Evolutionary conservation across 164 flowering plant species (phyloP).

Genomic region (Dillenia turbinata): DNA sequence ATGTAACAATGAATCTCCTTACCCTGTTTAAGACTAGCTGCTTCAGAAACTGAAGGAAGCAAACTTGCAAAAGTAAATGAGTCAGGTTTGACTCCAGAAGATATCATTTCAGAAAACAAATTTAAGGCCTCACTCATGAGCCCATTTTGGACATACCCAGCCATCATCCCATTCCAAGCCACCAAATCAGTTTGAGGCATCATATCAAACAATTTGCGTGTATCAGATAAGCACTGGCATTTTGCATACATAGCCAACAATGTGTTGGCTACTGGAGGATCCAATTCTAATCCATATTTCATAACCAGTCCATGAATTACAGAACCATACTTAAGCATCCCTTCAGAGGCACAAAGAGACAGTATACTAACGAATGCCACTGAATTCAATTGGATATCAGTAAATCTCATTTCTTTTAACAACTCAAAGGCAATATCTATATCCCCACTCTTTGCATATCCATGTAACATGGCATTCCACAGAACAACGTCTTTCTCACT

Average conservation of each 20-base stretch:
- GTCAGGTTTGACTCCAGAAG: constrained; percentile 56
- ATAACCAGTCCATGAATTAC: constrained; percentile 63
- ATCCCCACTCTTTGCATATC: constrained; percentile 49
- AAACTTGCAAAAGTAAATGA: constrained; percentile 67
- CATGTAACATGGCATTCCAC: constrained; percentile 87
- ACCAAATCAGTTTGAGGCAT: constrained; percentile 45
- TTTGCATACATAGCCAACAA: constrained; percentile 73
- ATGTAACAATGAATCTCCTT: constrained; percentile 72
- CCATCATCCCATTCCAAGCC: constrained; percentile 79
- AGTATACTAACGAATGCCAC: constrained; percentile 60
- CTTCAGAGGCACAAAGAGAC: constrained; percentile 46
- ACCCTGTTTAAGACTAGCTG: constrained; percentile 32
- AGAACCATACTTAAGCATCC: constrained; percentile 30
- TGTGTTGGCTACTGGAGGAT: constrained; percentile 57
- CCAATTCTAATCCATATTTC: constrained; percentile 47
- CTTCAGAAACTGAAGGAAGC: constrained; percentile 55
- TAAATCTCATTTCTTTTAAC: constrained; percentile 46
- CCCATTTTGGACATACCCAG: constrained; percentile 64
- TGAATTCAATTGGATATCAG: constrained; percentile 41
- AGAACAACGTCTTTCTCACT: constrained; percentile 51
- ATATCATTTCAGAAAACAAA: constrained; percentile 52
- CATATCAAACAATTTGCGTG: constrained; percentile 42
- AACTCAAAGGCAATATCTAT: constrained; percentile 24
- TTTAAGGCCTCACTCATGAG: constrained; percentile 39
- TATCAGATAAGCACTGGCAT: constrained; percentile 43